These are phyloP conservation scores for Lavandula angustifolia DNA, from an alignment of 257 asterid genomes.

Conservation along the genomic window DNA sequence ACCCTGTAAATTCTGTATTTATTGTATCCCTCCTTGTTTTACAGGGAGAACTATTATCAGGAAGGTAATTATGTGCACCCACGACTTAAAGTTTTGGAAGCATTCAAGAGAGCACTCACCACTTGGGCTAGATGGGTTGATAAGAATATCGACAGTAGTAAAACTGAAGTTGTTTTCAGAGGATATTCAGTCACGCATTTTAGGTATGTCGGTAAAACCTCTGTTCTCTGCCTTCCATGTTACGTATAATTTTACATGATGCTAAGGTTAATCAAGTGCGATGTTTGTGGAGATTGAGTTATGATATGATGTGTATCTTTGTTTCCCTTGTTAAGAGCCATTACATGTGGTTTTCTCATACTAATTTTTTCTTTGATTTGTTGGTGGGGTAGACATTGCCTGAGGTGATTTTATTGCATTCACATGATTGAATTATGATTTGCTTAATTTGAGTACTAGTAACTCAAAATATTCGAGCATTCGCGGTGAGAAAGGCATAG, in stretches of 20 bases:
- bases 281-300: not conserved
- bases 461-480: not conserved
- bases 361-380: too few species aligned
- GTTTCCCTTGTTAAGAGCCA: not conserved
- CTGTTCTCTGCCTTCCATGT: not conserved
- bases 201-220: conserved; percentile 50
- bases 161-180: conserved; percentile 71
- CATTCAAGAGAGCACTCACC: conserved; percentile 74
- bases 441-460: too few species aligned
- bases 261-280: not conserved
- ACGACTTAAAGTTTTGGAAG: conserved; percentile 81
- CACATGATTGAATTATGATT: too few species aligned
- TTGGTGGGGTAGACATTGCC: too few species aligned
- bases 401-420: too few species aligned
- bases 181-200: conserved; percentile 91
- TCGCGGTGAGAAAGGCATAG: too few species aligned
- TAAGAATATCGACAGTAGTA: conserved; percentile 50
- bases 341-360: not conserved
- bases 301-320: conserved; percentile 2
- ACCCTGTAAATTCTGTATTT: not conserved
- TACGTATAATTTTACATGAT: not conserved
- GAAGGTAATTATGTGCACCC: conserved; percentile 75
- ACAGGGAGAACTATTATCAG: conserved; percentile 88
- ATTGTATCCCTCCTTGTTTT: conserved; percentile 10
- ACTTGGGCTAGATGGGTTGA: conserved; percentile 95